Percentiles rank a stretch among this genome's conserved stretches.
Conservation (phyloP, 2,329 filamentous ascomycete species). For the Rhytidhysteron rufulum region DNA sequence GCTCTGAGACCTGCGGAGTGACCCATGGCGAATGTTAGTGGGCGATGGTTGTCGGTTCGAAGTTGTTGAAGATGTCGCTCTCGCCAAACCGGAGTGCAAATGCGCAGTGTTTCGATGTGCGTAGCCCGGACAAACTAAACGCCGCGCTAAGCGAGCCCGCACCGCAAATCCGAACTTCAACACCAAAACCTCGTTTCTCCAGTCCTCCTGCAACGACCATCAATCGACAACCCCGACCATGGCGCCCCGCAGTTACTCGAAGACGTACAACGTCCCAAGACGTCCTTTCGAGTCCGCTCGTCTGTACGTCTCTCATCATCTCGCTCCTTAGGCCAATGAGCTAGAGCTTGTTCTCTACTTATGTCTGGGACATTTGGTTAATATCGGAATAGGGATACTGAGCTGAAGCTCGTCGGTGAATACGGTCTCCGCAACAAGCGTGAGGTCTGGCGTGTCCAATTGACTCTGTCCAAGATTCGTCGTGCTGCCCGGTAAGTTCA, state of each 20-base stretch:
- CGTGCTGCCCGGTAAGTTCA: conserved; percentile 92
- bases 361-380: conserved; percentile 82
- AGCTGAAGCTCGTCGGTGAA: conserved; percentile 99
- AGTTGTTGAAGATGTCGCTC: conserved; percentile 1
- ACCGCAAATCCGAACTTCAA: conserved; percentile 5
- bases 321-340: conserved; percentile 83
- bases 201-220: conserved; percentile 7
- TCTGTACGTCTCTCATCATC: conserved; percentile 73
- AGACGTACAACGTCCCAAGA: conserved; percentile 99
- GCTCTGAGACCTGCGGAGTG: conserved; percentile 47
- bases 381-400: conserved; percentile 78
- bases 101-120: conserved; percentile 2
- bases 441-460: conserved; percentile 99
- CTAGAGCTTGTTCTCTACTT: conserved; percentile 91
- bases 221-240: conserved; percentile 36
- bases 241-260: conserved; percentile 74
- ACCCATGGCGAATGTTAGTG: conserved; percentile 46
- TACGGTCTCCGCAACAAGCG: conserved; percentile 99
- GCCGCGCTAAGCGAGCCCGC: conserved; percentile 6
- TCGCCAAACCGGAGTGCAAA: background rate
- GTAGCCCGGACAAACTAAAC: conserved; percentile 1
- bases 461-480: conserved; percentile 99
- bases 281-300: conserved; percentile 99
- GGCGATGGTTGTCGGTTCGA: conserved; percentile 10
- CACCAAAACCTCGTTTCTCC: conserved; percentile 1